These are phyloP conservation scores for Pisolithus tinctorius DNA, from an alignment of 768 basidiomycete species.

Conservation along the genomic window DNA sequence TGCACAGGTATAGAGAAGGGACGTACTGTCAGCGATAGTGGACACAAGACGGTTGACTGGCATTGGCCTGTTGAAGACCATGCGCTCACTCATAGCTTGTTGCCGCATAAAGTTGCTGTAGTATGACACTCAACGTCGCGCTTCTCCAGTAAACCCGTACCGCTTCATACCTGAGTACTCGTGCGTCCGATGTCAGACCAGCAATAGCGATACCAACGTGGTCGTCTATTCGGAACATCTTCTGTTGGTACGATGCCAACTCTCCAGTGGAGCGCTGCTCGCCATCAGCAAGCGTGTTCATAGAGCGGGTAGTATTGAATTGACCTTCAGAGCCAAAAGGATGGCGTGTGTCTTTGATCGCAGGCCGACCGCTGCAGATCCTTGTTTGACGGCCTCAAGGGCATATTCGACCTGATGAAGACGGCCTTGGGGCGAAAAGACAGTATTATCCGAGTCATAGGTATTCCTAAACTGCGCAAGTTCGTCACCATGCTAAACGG, in stretches of 20 bases:
- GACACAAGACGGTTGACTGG: slow-evolving; percentile 92
- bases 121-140: slow-evolving; percentile 1
- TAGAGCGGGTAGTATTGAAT: slow-evolving; percentile 9
- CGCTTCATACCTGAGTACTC: slow-evolving; percentile 74
- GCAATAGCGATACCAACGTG: slow-evolving; percentile 99
- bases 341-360: slow-evolving; percentile 94
- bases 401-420: slow-evolving; percentile 98
- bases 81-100: slow-evolving; percentile 91
- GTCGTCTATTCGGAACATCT: slow-evolving; percentile 99
- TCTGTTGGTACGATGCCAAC: slow-evolving; percentile 98
- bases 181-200: slow-evolving; percentile 96
- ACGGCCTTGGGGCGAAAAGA: slow-evolving; percentile 93
- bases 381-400: slow-evolving; percentile 98
- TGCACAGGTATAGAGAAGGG: background rate
- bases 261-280: slow-evolving; percentile 94
- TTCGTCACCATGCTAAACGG: slow-evolving; percentile 3
- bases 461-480: slow-evolving; percentile 80
- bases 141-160: background rate
- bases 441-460: slow-evolving; percentile 98
- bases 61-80: slow-evolving; percentile 92
- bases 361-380: slow-evolving; percentile 96
- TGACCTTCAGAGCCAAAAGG: slow-evolving; percentile 86
- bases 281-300: slow-evolving; percentile 3
- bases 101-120: slow-evolving; percentile 97
- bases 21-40: slow-evolving; percentile 91